Evolutionary conservation across 1,139 yeast species (phyloP), one percentile per base, ranked within the genome.

Genomic region (Blastobotrys ciferrii): DNA sequence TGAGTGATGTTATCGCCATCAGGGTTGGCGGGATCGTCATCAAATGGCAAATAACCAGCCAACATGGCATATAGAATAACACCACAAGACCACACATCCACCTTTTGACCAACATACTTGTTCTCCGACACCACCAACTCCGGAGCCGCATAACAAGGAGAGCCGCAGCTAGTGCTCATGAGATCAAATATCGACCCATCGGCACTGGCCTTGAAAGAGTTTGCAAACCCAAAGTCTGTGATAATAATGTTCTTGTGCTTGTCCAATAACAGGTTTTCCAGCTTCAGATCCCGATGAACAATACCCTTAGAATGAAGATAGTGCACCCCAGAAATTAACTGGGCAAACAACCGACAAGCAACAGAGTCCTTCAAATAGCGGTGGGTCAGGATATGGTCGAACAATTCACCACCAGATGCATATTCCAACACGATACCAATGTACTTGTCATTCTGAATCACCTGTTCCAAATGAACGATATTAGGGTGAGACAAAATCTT

Each of bases 101-200:
- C 97, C 66, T 87, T 89, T 55, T 89, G 78, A n/a, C 96, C 97
- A 58, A 86, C 89, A 65, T 92, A 92, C 17, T 94, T 92, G 48
- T 81, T 77, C 58, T 84, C 91, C 12, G 94, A 84, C 37, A 91
- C 84, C 2, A 92, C 98, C 53, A 92, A 73, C 67, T 92, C 98
- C 0, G 98, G 98, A 2, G 98, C 98, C 0, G 98, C 98, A 67
- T 92, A 92, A 67, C 98, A 91, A 0, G 98, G 98, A 4, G 96
- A 87, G 1, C 99, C 99, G 69, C 99, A 92, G 43, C 92, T 82
- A 0, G 98, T 92, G 65, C 84, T 84, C 98, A 92, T 92, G 48
- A 88, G 72, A 64, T 88, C 96, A 14, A 52, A 55, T 20, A 56
- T 54, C 11, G 58, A 46, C 17, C 61, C 62, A 56, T 74, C 73